A percentile compares a stretch with the other conserved stretches of the same genome.
Evolutionary conservation across 768 basidiomycete species (phyloP).

Genomic region (Goffeauzyma gilvescens): DNA sequence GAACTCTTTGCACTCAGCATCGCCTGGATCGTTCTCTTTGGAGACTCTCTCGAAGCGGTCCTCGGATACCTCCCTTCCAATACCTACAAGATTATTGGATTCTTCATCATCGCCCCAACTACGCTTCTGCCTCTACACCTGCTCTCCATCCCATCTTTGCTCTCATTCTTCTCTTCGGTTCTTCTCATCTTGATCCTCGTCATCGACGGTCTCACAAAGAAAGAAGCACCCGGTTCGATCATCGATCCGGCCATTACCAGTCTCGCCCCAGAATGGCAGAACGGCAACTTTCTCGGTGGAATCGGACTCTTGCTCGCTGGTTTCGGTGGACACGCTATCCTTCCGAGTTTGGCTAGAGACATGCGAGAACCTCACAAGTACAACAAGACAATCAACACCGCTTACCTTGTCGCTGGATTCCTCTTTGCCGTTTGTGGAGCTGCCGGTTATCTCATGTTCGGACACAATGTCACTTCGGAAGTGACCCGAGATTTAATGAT

Average conservation of each 20-base stretch:
- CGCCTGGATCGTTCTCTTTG: constrained; percentile 70
- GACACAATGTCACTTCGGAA: constrained; percentile 57
- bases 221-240: constrained; percentile 57
- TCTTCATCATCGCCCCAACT: constrained; percentile 57
- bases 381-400: constrained; percentile 57
- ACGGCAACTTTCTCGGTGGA: constrained; percentile 48
- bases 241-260: constrained; percentile 55
- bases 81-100: constrained; percentile 56
- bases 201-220: constrained; percentile 60
- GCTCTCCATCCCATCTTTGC: constrained; percentile 69
- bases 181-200: constrained; percentile 58
- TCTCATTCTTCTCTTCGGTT: constrained; percentile 54
- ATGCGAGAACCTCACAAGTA: constrained; percentile 70
- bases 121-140: constrained; percentile 68
- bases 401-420: constrained; percentile 57
- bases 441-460: constrained; percentile 84
- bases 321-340: constrained; percentile 82
- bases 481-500: constrained; percentile 63
- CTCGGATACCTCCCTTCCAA: constrained; percentile 48
- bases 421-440: constrained; percentile 47
- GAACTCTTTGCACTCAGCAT: constrained; percentile 74
- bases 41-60: constrained; percentile 62
- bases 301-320: constrained; percentile 87
- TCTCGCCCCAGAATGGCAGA: constrained; percentile 38
- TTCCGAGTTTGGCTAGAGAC: constrained; percentile 74